These are phyloP conservation scores for Colletotrichum musicola DNA, from an alignment of 2,329 filamentous ascomycete genomes.

Conservation along the genomic window DNA sequence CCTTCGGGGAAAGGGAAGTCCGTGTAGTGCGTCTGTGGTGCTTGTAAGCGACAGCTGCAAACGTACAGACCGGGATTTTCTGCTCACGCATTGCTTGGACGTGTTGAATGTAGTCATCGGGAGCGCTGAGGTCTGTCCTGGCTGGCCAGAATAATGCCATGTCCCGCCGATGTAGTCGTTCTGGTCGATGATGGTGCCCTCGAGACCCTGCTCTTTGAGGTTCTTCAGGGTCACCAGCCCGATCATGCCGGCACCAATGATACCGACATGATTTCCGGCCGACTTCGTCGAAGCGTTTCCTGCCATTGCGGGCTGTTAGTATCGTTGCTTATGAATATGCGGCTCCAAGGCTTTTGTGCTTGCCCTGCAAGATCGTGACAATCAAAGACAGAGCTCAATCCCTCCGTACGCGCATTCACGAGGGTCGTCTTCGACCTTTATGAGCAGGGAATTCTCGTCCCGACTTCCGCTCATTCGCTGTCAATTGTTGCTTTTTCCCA, in stretches of 20 bases:
- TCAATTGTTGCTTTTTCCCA: no score
- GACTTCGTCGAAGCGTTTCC: neutral
- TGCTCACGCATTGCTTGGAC: constrained; percentile 27
- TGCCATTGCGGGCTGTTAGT: neutral
- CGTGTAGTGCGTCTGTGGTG: constrained; percentile 16
- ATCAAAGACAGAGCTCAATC: no score
- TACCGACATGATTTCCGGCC: constrained; percentile 43
- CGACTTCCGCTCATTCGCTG: no score
- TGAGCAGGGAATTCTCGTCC: no score
- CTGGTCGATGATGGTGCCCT: constrained; percentile 34
- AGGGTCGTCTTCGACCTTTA: no score
- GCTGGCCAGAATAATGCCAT: constrained; percentile 29
- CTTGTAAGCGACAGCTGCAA: neutral
- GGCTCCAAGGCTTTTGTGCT: no score
- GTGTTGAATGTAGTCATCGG: constrained; percentile 37
- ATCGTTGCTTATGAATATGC: no score
- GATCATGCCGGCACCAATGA: constrained; percentile 41
- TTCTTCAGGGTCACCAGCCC: constrained; percentile 40
- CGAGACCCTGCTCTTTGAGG: constrained; percentile 36
- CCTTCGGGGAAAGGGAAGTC: constrained; percentile 34
- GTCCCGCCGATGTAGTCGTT: constrained; percentile 35
- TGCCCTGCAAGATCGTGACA: no score
- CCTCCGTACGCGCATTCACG: no score
- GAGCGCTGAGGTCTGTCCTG: constrained; percentile 24
- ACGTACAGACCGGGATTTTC: neutral